These are phyloP conservation scores for Acacia pycnantha DNA, from an alignment of 331 rosid genomes.

Conservation along the genomic window DNA sequence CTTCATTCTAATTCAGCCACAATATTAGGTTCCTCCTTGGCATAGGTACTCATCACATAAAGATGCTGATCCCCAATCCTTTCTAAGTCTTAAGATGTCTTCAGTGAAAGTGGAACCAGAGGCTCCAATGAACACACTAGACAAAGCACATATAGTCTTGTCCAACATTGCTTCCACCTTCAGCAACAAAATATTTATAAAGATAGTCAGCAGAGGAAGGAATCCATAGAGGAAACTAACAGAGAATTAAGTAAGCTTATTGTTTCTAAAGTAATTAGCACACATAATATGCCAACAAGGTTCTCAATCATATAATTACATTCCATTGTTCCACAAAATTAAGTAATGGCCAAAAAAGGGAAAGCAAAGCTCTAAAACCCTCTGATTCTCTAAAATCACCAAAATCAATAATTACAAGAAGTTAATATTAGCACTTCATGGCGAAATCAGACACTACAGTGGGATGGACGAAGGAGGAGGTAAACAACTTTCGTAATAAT, in stretches of 20 bases:
- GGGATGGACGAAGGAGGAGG: background rate
- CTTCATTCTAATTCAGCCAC: slow-evolving; percentile 68
- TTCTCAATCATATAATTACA: background rate
- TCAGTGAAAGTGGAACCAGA: slow-evolving; percentile 97
- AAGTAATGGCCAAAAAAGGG: background rate
- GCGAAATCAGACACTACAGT: background rate
- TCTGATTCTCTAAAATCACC: background rate
- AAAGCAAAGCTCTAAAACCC: background rate
- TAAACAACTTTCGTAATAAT: background rate
- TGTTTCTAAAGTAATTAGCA: slow-evolving; percentile 7
- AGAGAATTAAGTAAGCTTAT: background rate
- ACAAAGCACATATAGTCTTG: slow-evolving; percentile 92
- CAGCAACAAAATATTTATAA: slow-evolving; percentile 22
- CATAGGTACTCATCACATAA: slow-evolving; percentile 91
- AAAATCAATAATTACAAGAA: background rate
- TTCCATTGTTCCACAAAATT: background rate
- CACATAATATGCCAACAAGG: background rate
- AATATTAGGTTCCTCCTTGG: slow-evolving; percentile 87
- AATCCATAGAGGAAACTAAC: background rate
- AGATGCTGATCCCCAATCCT: slow-evolving; percentile 92
- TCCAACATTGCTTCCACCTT: slow-evolving; percentile 99
- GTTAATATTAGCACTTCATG: background rate
- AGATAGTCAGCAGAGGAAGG: slow-evolving; percentile 8
- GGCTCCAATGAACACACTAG: slow-evolving; percentile 92
- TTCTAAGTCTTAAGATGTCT: slow-evolving; percentile 90